A percentile compares a stretch with the other conserved stretches of the same genome.
Evolutionary conservation across 176 grass and related monocot genomes (phyloP).

Genomic region (Urochloa ruziziensis): DNA sequence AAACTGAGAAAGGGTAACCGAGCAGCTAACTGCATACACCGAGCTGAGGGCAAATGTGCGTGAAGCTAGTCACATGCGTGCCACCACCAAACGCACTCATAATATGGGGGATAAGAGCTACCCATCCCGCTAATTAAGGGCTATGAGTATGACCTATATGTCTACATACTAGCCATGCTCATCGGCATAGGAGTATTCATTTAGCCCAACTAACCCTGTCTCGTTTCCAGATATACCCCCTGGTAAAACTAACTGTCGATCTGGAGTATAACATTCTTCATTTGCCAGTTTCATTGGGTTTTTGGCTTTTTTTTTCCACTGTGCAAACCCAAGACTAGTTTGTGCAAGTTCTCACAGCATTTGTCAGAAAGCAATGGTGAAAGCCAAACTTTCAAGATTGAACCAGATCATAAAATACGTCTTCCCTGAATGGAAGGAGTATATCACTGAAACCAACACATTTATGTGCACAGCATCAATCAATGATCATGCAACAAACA

Average conservation of each 20-base stretch:
- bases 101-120: not conserved
- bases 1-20: not conserved
- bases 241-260: not conserved
- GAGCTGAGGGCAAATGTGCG: not conserved
- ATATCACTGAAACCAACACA: not conserved
- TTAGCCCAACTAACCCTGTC: not conserved
- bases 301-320: too few species aligned
- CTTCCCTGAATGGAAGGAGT: too few species aligned
- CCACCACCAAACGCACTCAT: slow-evolving; percentile 31
- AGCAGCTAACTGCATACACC: not conserved
- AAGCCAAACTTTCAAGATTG: too few species aligned
- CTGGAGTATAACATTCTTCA: too few species aligned
- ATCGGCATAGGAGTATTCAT: not conserved
- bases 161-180: not conserved
- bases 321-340: too few species aligned
- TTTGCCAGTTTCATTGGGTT: too few species aligned
- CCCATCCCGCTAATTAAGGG: slow-evolving; percentile 37
- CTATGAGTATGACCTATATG: slow-evolving; percentile 24
- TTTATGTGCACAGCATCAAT: not conserved
- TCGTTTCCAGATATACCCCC: not conserved
- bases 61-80: slow-evolving; percentile 28
- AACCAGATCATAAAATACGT: too few species aligned
- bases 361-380: too few species aligned
- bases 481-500: not conserved
- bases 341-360: too few species aligned